These are phyloP conservation scores for Myxozyma neglecta DNA, from an alignment of 805 yeast species.

Conservation along the genomic window DNA sequence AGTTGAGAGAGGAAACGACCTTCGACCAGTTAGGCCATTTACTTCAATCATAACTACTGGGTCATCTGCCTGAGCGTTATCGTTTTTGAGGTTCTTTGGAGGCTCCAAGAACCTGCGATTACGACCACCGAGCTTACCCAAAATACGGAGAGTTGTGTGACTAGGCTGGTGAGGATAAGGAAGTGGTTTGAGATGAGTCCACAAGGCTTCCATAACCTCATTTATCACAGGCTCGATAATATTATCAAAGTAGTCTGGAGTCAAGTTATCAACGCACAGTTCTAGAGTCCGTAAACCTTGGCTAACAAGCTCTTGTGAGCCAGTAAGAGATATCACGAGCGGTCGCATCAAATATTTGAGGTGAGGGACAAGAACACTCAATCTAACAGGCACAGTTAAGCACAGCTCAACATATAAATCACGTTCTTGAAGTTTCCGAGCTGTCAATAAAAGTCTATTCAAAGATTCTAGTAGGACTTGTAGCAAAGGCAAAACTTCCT, in stretches of 20 bases:
- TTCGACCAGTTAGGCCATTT: slow-evolving; percentile 61
- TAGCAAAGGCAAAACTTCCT: slow-evolving; percentile 86
- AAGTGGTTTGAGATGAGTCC: slow-evolving; percentile 86
- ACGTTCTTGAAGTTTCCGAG: slow-evolving; percentile 84
- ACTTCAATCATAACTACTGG: slow-evolving; percentile 66
- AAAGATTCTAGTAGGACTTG: slow-evolving; percentile 84
- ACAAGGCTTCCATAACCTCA: slow-evolving; percentile 89
- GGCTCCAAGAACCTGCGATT: slow-evolving; percentile 82
- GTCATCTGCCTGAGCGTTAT: slow-evolving; percentile 57
- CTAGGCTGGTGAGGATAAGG: slow-evolving; percentile 95
- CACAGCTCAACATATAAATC: slow-evolving; percentile 94
- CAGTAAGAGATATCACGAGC: slow-evolving; percentile 83
- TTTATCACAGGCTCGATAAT: slow-evolving; percentile 94
- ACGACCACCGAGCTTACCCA: slow-evolving; percentile 96
- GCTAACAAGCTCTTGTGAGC: slow-evolving; percentile 84
- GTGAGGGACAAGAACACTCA: slow-evolving; percentile 92
- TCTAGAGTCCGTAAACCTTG: slow-evolving; percentile 95
- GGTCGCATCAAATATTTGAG: slow-evolving; percentile 87
- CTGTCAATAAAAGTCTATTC: slow-evolving; percentile 76
- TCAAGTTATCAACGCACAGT: slow-evolving; percentile 90
- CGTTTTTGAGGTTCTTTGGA: slow-evolving; percentile 61
- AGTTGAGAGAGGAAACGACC: slow-evolving; percentile 77
- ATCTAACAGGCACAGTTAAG: slow-evolving; percentile 90
- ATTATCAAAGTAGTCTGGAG: slow-evolving; percentile 96
- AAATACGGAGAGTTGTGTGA: slow-evolving; percentile 86